Evolutionary conservation across 1,284 basidiomycete genomes (phyloP), one percentile per base, ranked within the genome.

Genomic region (Vanrija pseudolonga): DNA sequence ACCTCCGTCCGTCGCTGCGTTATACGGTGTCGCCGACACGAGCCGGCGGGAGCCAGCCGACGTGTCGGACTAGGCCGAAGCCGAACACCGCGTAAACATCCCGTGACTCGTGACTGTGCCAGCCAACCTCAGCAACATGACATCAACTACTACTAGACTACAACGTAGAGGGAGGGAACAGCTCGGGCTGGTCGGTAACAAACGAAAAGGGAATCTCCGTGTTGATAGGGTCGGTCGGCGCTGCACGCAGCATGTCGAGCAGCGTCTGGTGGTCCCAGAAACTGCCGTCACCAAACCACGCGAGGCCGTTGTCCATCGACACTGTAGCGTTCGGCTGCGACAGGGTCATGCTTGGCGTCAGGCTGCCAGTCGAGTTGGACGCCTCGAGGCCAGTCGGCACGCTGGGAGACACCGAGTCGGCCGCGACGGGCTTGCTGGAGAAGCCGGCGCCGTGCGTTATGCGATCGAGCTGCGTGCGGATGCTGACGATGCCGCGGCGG

Each of bases 151-250:
- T 26, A 26, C 26, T 32, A 32, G 11, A 32, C 32, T 32, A 32
- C 32, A 32, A 32, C 32, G 32, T 12, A 14, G 32, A 32, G 4
- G 32, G 32, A 32, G 32, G 32, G 32, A 32, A 32, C 12, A 40
- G 39, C 19, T 40, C 28, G 32, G 32, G 32, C 32, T 32, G n/a
- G n/a, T n/a, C 32, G 9, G 32, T 32, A 12, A 32, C 32, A 32
- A 61, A 61, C 28, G 53, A 45, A 36, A 61, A 61, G 3, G 59
- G 59, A 40, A 58, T 56, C 45, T 61, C 56, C 2, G 59, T 61
- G n/a, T 44, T 53, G 37, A 61, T 51, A 32, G 32, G 32, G 32
- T 32, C 32, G 9, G 12, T 12, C 5, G 53, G 50, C 19, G 56
- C 49, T 1, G 56, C 56, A 15, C 56, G 50, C 15, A 61, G 53